Percentiles rank a stretch among this genome's conserved stretches.
These are phyloP conservation scores for Tremellales sp. DNA, from an alignment of 1,284 basidiomycete species.

Conservation along the genomic window DNA sequence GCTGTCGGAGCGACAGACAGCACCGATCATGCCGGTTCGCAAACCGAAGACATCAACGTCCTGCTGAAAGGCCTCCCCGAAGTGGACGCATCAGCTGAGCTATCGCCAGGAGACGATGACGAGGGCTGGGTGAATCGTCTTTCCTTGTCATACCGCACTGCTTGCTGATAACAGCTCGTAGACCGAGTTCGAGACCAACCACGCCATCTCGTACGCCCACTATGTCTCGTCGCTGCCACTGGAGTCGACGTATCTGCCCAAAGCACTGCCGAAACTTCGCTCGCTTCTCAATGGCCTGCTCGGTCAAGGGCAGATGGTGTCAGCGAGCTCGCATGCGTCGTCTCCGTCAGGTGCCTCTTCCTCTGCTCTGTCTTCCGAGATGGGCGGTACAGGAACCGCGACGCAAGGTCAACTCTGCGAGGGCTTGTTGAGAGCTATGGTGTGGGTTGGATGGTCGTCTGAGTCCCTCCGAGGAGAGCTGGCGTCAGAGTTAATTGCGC, in stretches of 20 bases:
- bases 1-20: conserved; percentile 12
- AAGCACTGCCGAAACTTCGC: conserved; percentile 25
- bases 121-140: conserved; percentile 31
- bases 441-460: conserved; percentile 36
- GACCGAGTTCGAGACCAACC: conserved; percentile 43
- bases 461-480: conserved; percentile 17
- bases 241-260: conserved; percentile 19
- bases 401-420: conserved; percentile 32
- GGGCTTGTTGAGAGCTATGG: conserved; percentile 30
- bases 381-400: conserved; percentile 14
- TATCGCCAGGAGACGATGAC: conserved; percentile 29
- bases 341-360: conserved; percentile 10
- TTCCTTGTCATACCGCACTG: neutral
- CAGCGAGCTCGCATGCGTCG: conserved; percentile 5
- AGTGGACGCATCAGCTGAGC: too few species aligned
- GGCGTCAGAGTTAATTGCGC: conserved; percentile 18
- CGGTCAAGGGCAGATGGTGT: conserved; percentile 14
- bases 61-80: conserved; percentile 27
- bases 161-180: conserved; percentile 10
- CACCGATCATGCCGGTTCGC: conserved; percentile 2
- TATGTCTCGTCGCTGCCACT: conserved; percentile 39
- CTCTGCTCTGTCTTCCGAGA: conserved; percentile 5
- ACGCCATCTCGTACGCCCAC: conserved; percentile 45
- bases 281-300: conserved; percentile 29
- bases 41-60: conserved; percentile 8